Base-by-base conservation (phyloP, 2,329 filamentous ascomycete genomes). In the Ascochyta koolunga region DNA sequence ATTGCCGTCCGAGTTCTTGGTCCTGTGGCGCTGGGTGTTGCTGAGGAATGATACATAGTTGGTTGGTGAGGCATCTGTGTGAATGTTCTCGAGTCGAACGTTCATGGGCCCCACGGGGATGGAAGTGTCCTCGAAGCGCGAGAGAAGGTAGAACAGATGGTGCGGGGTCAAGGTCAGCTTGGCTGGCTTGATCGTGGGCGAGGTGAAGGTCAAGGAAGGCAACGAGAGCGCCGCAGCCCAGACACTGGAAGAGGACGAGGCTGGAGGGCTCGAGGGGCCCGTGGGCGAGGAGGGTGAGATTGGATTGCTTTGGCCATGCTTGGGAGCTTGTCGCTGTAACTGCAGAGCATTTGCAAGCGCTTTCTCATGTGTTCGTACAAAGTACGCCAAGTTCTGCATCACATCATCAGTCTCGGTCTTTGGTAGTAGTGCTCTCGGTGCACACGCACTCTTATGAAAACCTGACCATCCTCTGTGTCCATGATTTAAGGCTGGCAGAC, bases 31-130 rank as follows among this genome's bases (percentile, higher is more conserved):
- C 67, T 93, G 90, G 21, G 89, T 87, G 67, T 91, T 89, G 71
- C 89, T 89, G 59, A 97, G 83, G 73, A 99, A 99, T 4, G 95
- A 98, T 43, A 98, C 92, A 80, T 98, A 98, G 77, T 95, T 96
- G 66, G 90, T 88, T 19, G 92, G 90, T 5, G 90, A 89, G 3
- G 88, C 87, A 66, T 91, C 91, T 67, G 92, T 90, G 75, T 96
- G 91, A 39, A 99, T 86, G 72, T 96, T 97, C 77, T 99, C 95
- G 64, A 98, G 80, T 29, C 95, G 89, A 56, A 99, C 87, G 71
- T 95, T 97, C 93, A 97, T 96, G 27, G 93, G 92, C 4, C 95
- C 95, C 59, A 98, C 92, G 58, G 89, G 83, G 63, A 98, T 95
- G 55, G 87, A 87, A 56, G 98, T 83, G 60, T 97, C 93, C 78